These are phyloP conservation scores for Dimocarpus longan DNA, from an alignment of 345 rosid genomes.

Conservation along the genomic window DNA sequence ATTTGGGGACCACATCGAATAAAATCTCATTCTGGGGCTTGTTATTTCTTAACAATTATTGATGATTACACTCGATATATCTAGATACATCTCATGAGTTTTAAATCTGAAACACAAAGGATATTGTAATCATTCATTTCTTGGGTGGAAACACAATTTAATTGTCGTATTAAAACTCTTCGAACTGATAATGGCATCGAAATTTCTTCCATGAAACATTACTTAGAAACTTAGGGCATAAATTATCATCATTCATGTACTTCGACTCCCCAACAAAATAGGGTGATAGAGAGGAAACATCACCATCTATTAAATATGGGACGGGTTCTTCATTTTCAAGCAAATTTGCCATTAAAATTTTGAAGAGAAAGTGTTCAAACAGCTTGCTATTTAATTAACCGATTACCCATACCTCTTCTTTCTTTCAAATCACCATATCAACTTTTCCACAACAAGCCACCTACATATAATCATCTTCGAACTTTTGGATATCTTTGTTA, in stretches of 20 bases:
- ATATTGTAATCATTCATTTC: background rate
- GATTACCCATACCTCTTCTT: background rate
- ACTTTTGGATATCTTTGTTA: background rate
- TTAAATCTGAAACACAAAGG: background rate
- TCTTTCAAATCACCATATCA: background rate
- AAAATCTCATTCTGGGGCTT: background rate
- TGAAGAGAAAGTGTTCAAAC: background rate
- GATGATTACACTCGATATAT: slow-evolving; percentile 16
- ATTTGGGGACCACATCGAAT: background rate
- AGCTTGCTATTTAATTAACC: background rate
- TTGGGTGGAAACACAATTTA: slow-evolving; percentile 16
- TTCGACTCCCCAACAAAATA: slow-evolving; percentile 1
- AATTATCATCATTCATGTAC: slow-evolving; percentile 12
- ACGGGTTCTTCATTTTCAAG: background rate
- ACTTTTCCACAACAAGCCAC: background rate
- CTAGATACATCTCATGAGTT: slow-evolving; percentile 11
- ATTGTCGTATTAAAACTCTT: background rate
- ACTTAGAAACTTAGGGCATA: background rate
- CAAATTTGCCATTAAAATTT: background rate
- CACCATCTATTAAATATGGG: background rate
- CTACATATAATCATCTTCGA: background rate
- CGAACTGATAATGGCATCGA: slow-evolving; percentile 7
- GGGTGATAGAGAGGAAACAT: slow-evolving; percentile 12
- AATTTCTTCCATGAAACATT: background rate
- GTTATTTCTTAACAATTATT: background rate